Conservation (phyloP, 163 green algal genomes). For the Picocystis sp. region DNA sequence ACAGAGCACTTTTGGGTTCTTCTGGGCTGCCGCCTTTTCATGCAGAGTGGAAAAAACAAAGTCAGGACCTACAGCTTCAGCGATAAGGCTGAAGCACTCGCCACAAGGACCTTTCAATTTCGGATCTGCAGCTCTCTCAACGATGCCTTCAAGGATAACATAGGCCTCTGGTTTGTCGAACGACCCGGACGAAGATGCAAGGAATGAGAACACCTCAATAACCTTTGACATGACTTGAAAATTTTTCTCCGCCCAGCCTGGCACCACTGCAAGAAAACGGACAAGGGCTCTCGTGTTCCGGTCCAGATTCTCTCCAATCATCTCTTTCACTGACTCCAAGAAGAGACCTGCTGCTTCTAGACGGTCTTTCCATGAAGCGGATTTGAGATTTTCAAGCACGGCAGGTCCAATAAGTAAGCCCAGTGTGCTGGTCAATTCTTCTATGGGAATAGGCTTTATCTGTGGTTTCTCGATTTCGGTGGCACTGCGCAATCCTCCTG, state of each 20-base stretch:
- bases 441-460: conserved; percentile 26
- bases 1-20: conserved; percentile 86
- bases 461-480: neutral
- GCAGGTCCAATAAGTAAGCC: conserved; percentile 10
- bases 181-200: neutral
- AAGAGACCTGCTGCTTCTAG: conserved; percentile 33
- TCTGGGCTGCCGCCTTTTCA: conserved; percentile 58
- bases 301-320: conserved; percentile 1
- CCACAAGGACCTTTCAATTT: conserved; percentile 63
- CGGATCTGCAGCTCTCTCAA: conserved; percentile 62
- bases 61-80: conserved; percentile 60
- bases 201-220: conserved; percentile 15
- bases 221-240: conserved; percentile 61
- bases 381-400: conserved; percentile 22
- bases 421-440: conserved; percentile 16
- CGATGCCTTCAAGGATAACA: conserved; percentile 5
- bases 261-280: conserved; percentile 43
- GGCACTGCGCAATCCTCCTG: no score
- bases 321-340: conserved; percentile 5
- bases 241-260: conserved; percentile 91
- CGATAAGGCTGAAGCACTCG: conserved; percentile 42
- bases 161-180: conserved; percentile 17
- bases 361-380: conserved; percentile 62
- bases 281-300: conserved; percentile 23
- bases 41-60: conserved; percentile 66